Evolutionary conservation across 2,329 filamentous ascomycete genomes (phyloP).

Genomic region (Aspergillus ruber): DNA sequence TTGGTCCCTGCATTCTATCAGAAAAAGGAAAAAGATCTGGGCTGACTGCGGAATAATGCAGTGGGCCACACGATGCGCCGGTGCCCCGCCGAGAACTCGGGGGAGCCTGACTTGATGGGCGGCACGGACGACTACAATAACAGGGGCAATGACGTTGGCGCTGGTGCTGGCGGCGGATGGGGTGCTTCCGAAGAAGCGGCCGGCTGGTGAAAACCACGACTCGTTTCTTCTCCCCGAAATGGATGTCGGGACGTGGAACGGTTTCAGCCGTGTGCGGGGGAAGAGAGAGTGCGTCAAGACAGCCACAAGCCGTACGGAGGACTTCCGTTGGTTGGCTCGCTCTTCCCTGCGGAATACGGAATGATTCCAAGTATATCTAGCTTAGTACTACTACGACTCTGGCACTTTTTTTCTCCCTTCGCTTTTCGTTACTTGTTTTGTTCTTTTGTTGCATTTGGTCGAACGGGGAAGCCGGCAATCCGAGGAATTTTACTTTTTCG

Average conservation of each 20-base stretch:
- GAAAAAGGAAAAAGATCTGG: not conserved
- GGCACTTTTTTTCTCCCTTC: not conserved
- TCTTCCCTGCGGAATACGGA: no score
- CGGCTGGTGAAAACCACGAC: not conserved
- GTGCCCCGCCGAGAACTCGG: slow-evolving; percentile 23
- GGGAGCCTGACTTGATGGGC: slow-evolving; percentile 7
- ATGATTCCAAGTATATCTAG: not conserved
- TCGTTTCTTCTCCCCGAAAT: not conserved
- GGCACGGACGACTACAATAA: not conserved
- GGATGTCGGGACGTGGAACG: not conserved
- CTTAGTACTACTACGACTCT: not conserved
- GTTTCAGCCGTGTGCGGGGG: not conserved
- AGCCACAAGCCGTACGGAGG: not conserved
- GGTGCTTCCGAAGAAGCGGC: not conserved
- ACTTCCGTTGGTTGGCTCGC: not conserved
- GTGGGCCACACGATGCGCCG: slow-evolving; percentile 40
- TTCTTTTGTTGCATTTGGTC: not conserved
- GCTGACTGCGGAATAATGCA: slow-evolving; percentile 11
- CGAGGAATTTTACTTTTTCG: not conserved
- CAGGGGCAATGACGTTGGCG: slow-evolving; percentile 2
- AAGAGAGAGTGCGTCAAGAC: not conserved
- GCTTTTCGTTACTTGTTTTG: not conserved
- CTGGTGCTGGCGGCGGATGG: slow-evolving; percentile 10
- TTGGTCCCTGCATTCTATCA: not conserved
- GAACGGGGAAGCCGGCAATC: not conserved